Evolutionary conservation across 1,284 basidiomycete genomes (phyloP), one percentile per base, ranked within the genome.

Genomic region (Sparassis latifolia): DNA sequence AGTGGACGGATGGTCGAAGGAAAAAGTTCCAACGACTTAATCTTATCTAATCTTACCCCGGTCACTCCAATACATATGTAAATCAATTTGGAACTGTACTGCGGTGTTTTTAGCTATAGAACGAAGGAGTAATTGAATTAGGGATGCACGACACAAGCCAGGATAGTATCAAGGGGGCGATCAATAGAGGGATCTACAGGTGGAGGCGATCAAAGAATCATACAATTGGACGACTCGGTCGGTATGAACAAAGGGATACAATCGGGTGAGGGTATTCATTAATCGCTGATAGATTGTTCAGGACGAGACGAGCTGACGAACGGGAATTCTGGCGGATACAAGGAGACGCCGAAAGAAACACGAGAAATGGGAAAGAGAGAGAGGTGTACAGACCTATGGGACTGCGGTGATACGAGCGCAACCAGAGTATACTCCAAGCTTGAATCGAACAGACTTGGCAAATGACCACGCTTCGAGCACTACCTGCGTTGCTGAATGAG

Each of bases 381-480:
- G 28, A 40, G 5, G 37, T 33, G 4, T 7, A 42, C 12, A 44
- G 39, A n/a, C 10, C 10, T 10, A 4, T 9, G 9, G 32, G 35
- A 20, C 6, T 27, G 32, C 27, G 3, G 45, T 35, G 12, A 20
- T 20, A 20, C 20, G 20, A 20, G 20, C 20, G 20, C 20, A 29
- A 10, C 37, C 42, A 43, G 33, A 43, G 48, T 44, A 48, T 51
- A 50, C 31, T 44, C 56, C 55, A 56, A 58, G 52, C 52, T 47
- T 27, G 28, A 48, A n/a, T 33, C 39, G 39, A 27, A 9, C 27
- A 30, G 20, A 33, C 39, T 33, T 31, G 47, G 12, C 39, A 10
- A 27, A 10, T 28, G 29, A 20, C 20, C 47, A 20, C 9, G 27
- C 56, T 59, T 61, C 58, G 53, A 38, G 50, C 47, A 49, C 53